Evolutionary conservation across 345 rosid species (phyloP).

Genomic region (Murraya paniculata): DNA sequence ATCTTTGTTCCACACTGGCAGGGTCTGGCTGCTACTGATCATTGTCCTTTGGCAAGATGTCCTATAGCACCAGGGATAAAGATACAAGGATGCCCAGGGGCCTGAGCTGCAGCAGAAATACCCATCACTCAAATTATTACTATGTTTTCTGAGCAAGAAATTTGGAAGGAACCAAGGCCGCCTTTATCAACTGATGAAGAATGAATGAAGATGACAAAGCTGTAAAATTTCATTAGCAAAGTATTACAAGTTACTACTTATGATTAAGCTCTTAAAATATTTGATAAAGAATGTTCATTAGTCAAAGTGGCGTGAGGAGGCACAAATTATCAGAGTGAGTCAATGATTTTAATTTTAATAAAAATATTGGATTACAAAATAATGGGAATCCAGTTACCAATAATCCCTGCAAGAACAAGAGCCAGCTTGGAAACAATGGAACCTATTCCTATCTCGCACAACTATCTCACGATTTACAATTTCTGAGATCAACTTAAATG

Average conservation of each 20-base stretch:
- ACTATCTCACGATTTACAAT: constrained; percentile 39
- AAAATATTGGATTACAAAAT: neutral
- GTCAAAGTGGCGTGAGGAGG: neutral
- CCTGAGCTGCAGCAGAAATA: neutral
- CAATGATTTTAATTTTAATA: neutral
- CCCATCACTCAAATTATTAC: neutral
- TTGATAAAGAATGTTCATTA: neutral
- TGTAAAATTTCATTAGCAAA: neutral
- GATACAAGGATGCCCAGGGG: constrained; percentile 39
- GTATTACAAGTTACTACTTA: neutral
- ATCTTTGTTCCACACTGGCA: constrained; percentile 40
- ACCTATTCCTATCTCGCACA: constrained; percentile 54
- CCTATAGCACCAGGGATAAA: constrained; percentile 41
- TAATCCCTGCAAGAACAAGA: constrained; percentile 52
- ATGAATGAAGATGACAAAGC: neutral
- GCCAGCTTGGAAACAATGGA: constrained; percentile 53
- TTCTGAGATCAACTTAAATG: constrained; percentile 42
- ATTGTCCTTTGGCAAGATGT: constrained; percentile 42
- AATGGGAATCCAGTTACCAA: constrained; percentile 29
- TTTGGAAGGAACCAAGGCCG: too few species aligned
- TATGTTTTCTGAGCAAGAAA: too few species aligned
- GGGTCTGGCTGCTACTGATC: constrained; percentile 45
- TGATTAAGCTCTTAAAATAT: neutral
- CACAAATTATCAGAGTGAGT: neutral
- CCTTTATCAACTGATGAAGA: neutral